These are phyloP conservation scores for Pelargonium fulgidum DNA, from an alignment of 441 rosid genomes.

Conservation along the genomic window DNA sequence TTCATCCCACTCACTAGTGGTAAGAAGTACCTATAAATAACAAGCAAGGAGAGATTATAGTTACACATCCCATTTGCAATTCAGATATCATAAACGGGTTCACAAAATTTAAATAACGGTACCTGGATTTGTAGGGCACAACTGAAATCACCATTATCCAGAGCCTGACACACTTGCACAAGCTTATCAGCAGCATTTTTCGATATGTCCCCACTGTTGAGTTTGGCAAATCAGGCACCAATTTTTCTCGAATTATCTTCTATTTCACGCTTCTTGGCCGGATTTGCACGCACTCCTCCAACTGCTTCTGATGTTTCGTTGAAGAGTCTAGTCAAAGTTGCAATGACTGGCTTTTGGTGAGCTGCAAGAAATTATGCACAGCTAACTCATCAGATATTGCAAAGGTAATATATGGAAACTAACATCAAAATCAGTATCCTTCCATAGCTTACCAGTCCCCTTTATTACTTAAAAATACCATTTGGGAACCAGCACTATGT, in stretches of 20 bases:
- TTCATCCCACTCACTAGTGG: constrained; percentile 97
- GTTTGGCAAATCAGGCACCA: constrained; percentile 90
- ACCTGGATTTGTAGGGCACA: constrained; percentile 93
- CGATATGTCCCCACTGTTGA: constrained; percentile 85
- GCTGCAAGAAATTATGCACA: constrained; percentile 41
- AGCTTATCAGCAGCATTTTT: constrained; percentile 89
- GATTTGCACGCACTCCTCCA: constrained; percentile 88
- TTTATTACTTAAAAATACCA: neutral
- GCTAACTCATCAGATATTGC: neutral
- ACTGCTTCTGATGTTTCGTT: constrained; percentile 88
- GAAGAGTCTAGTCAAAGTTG: constrained; percentile 78
- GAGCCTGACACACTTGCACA: constrained; percentile 78
- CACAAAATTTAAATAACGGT: neutral
- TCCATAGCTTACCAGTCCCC: neutral
- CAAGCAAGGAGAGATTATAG: neutral
- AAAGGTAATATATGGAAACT: neutral
- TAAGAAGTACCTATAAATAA: constrained; percentile 58
- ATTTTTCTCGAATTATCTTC: constrained; percentile 91
- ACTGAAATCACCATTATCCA: constrained; percentile 69
- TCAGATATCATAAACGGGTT: neutral
- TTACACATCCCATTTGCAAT: neutral
- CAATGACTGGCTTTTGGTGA: constrained; percentile 59
- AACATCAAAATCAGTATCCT: neutral
- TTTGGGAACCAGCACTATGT: neutral
- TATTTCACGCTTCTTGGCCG: constrained; percentile 84